These are phyloP conservation scores for Acanthamoeba castellanii DNA, from an alignment of 208 protist species.

Conservation along the genomic window DNA sequence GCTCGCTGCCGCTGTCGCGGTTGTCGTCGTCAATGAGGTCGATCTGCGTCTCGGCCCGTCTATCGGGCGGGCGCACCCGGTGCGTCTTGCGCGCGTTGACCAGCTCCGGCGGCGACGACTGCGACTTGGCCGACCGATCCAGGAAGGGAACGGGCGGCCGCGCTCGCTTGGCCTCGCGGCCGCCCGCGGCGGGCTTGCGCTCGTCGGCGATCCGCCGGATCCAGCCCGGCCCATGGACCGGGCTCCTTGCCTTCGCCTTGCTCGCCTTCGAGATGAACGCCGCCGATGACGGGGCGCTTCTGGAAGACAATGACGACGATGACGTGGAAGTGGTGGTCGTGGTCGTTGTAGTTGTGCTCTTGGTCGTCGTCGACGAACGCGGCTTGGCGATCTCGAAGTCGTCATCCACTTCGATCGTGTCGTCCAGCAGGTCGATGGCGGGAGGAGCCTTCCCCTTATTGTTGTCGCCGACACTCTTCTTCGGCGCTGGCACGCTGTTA, in stretches of 20 bases:
- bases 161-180: no score
- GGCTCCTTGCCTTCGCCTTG: not conserved
- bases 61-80: not conserved
- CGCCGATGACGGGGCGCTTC: not conserved
- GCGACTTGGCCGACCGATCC: not conserved
- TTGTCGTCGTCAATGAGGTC: not conserved
- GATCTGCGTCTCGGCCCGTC: not conserved
- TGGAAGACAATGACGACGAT: not conserved
- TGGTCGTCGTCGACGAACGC: not conserved
- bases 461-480: not conserved
- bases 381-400: not conserved
- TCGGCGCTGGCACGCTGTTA: not conserved
- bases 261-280: not conserved
- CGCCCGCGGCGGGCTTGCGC: not conserved
- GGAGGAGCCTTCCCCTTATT: not conserved
- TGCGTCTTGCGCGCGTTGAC: not conserved
- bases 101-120: constrained; percentile 27
- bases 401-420: constrained; percentile 34
- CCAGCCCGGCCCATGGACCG: not conserved
- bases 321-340: not conserved
- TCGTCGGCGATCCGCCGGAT: constrained; percentile 1
- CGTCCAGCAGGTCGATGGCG: constrained; percentile 36
- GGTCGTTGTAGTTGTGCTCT: not conserved
- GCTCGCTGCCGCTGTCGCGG: not conserved
- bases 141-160: constrained; percentile 14